Base-by-base conservation (phyloP, 257 asterid species). In the Fraxinus anomala region DNA sequence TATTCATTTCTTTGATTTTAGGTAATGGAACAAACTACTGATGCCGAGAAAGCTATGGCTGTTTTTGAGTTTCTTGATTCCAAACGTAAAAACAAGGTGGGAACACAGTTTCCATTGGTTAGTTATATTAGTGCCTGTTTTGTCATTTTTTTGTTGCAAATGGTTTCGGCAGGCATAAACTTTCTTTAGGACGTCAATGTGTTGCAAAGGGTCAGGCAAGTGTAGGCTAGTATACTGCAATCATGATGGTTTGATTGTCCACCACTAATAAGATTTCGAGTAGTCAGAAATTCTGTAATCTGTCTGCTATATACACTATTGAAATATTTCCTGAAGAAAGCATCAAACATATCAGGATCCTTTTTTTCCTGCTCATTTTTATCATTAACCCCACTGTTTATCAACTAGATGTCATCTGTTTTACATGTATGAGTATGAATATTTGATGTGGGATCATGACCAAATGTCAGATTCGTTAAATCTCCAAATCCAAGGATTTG, bases 31-130 rank as follows among this genome's bases (percentile, higher is more conserved):
- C 92, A 88, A 77, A 84, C 97, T 44, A 89, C 93, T 7, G 99
- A 96, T 76, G 87, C 95, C 13, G 97, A 96, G 88, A 96, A 93
- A 80, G 85, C 94, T 44, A 96, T 96, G 97, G 77, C 88, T 80
- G 97, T 96, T 77, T 83, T 42, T 10, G 94, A 92, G 80, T 96
- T 96, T 90, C 98, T 96, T 80, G 99, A 96, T 92, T 90, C 72
- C 85, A 96, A 91, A 85, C 99, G 99, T 80, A 96, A 96, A 83
- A 96, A 92, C 89, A 96, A 96, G 99, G 99, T 93, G 19, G 14
- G 78, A 42, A 24, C 82, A 68, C 54, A 26, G 72, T 51, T 69
- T 78, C 76, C 49, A 61, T 69, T 80, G 30, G 40, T 68, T 26
- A 21, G 75, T 80, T 76, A 39, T 70, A 44, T 56, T 23, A 49